Percentiles rank a stretch among this genome's conserved stretches.
Conservation (phyloP, 768 basidiomycete species). For the Pholiota conissans region DNA sequence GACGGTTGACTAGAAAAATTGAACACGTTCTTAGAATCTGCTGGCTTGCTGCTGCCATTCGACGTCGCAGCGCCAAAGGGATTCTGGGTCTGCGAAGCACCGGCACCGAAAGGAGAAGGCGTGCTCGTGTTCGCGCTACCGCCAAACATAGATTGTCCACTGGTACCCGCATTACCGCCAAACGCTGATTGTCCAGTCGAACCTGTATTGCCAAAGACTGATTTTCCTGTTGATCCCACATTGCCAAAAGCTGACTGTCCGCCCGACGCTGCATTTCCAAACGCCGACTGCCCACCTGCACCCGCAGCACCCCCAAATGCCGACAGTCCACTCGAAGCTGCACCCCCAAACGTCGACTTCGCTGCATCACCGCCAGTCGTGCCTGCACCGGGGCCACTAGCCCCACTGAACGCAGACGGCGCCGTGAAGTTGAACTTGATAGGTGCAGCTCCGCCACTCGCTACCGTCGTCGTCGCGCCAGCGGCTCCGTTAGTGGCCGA, state of each 20-base stretch:
- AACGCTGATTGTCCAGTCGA: neutral
- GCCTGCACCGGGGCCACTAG: no score
- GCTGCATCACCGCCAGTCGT: neutral
- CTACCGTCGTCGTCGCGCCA: constrained; percentile 11
- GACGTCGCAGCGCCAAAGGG: constrained; percentile 7
- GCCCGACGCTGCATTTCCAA: constrained; percentile 5
- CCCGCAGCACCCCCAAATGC: constrained; percentile 9
- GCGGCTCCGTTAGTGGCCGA: constrained; percentile 7
- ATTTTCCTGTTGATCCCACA: no score
- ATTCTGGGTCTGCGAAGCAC: constrained; percentile 17
- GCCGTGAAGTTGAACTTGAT: constrained; percentile 16
- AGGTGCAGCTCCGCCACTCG: constrained; percentile 14
- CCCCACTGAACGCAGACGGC: constrained; percentile 10
- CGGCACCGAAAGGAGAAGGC: constrained; percentile 21
- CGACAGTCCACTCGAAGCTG: no score
- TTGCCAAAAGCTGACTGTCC: constrained; percentile 9
- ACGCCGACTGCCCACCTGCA: constrained; percentile 8
- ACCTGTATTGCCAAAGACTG: neutral
- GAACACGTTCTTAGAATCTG: constrained; percentile 11
- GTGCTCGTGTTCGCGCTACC: neutral
- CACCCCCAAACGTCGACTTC: constrained; percentile 10
- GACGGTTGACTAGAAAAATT: neutral
- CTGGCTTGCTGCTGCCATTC: constrained; percentile 2
- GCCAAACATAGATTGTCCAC: constrained; percentile 11
- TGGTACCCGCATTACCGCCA: neutral